Evolutionary conservation across 2,329 filamentous ascomycete species (phyloP), one percentile per base, ranked within the genome.

Genomic region (Raffaelea albimanens): DNA sequence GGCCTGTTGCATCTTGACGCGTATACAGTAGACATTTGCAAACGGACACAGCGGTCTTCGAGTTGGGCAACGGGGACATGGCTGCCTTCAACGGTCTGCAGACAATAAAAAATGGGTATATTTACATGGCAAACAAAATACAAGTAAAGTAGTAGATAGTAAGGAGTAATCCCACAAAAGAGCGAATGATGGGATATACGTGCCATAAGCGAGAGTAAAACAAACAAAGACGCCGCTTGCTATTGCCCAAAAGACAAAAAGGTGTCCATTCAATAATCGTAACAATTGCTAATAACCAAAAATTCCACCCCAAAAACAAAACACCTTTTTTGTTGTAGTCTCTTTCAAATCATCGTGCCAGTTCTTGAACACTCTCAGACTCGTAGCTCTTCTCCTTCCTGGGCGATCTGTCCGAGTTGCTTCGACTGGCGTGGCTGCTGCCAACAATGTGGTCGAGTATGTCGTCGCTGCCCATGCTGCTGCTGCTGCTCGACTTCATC

Each of bases 301-400:
- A 38, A 38, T 8, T 10, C n/a, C n/a, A n/a, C n/a, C 5, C 14
- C 5, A 38, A 38, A 38, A 38, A 38, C n/a, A 8, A 38, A 19
- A 38, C 18, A n/a, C 34, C 14, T 16, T 38, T 16, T 38, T 38
- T 38, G 5, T 38, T 38, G 7, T 5, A 5, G 18, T 38, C 8
- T 38, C 34, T 16, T n/a, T 38, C 14, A 10, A 8, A 10, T 38
- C 34, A 38, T 38, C 34, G 41, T 4, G 72, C 68, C 21, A 77
- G 58, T 53, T 74, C 72, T 14, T 69, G 72, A 60, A 72, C 72
- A 56, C 72, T 76, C 52, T 76, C 73, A 43, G 62, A 72, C 51
- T 73, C 72, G 46, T 67, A 66, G 23, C 58, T 59, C 53, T 68
- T 66, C 29, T 58, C 61, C 5, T 48, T 46, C 16, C 34, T 38